Base-by-base conservation (phyloP, 371 early-diverging fungal species). In the Sporodiniella umbellata region DNA sequence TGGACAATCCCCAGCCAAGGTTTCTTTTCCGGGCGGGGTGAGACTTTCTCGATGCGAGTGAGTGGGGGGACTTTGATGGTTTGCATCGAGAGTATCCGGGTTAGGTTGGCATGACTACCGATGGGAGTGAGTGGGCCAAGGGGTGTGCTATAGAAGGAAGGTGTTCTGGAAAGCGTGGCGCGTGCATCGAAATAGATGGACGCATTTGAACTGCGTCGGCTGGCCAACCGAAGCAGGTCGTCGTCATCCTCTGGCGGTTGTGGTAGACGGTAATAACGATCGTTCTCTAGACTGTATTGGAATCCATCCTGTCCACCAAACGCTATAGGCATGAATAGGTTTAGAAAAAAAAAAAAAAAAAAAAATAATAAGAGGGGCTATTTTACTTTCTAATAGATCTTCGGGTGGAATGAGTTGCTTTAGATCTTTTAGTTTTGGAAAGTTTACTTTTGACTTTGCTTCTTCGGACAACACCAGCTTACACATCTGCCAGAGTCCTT, bases 401-500 rank as follows among this genome's bases (percentile, higher is more conserved):
- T 54, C 31, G 15, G 53, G 38, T 23, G 60, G 56, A 26, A 75
- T 58, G n/a, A 61, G 15, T 4, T 26, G 21, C 4, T 14, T 12
- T 1, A 75, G 38, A 8, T 75, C 68, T 12, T 54, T 56, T 4
- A 45, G 10, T 22, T 45, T 62, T 2, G 76, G 70, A 49, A 72
- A 75, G 14, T 59, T 55, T 6, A 75, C 62, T 11, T 68, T 57
- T 26, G 51, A 60, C 30, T 67, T 75, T n/a, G 76, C 73, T 37
- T 75, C 70, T 19, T 72, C 60, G 12, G 70, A 58, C 21, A 75
- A 44, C 25, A 75, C 40, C 15, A 72, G 19, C 37, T 75, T 75
- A 30, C 64, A 51, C 72, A 75, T 75, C 44, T 75, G 76, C 76
- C 76, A 75, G 23, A 75, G 5, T 0, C 76, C 72, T 45, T 70